Conservation (phyloP, 2,329 filamentous ascomycete genomes). For the Epichloe aotearoae region DNA sequence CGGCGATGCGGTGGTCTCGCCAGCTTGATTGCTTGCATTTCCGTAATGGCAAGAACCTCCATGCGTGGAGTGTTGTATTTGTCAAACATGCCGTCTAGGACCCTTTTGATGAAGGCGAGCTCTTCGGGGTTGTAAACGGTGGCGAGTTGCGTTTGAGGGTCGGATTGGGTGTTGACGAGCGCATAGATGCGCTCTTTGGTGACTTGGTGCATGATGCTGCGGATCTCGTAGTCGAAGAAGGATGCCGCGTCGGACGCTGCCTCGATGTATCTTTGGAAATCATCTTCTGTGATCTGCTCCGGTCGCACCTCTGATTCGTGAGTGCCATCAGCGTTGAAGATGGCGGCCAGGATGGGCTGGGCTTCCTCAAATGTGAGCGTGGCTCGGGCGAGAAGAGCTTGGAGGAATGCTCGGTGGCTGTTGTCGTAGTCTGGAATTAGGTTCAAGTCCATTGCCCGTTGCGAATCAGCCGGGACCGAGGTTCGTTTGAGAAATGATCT, state of each 20-base stretch:
- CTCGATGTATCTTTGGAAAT: constrained; percentile 56
- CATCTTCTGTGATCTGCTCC: constrained; percentile 53
- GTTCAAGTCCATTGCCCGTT: constrained; percentile 14
- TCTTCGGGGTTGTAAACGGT: constrained; percentile 72
- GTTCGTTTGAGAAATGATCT: background rate
- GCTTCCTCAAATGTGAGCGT: constrained; percentile 64
- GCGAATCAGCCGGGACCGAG: background rate
- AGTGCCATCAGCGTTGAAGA: constrained; percentile 44
- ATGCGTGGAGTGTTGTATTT: constrained; percentile 66
- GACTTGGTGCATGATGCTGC: constrained; percentile 56
- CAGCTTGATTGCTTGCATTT: constrained; percentile 66
- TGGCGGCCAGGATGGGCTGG: constrained; percentile 60
- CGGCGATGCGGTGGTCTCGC: constrained; percentile 33
- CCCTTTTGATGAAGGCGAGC: constrained; percentile 74
- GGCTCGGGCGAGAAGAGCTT: constrained; percentile 70
- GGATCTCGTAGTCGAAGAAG: constrained; percentile 77
- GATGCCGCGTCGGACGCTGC: constrained; percentile 60
- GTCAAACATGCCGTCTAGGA: constrained; percentile 88
- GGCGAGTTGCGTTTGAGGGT: constrained; percentile 74
- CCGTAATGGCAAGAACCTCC: constrained; percentile 72
- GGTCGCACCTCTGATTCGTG: constrained; percentile 29
- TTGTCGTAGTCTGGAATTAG: constrained; percentile 34
- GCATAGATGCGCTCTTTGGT: constrained; percentile 59
- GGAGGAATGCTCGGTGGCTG: constrained; percentile 75
- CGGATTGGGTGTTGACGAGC: constrained; percentile 77